Evolutionary conservation across 1,139 yeast genomes (phyloP), one percentile per base, ranked within the genome.

Genomic region (Yamadazyma friedrichii): DNA sequence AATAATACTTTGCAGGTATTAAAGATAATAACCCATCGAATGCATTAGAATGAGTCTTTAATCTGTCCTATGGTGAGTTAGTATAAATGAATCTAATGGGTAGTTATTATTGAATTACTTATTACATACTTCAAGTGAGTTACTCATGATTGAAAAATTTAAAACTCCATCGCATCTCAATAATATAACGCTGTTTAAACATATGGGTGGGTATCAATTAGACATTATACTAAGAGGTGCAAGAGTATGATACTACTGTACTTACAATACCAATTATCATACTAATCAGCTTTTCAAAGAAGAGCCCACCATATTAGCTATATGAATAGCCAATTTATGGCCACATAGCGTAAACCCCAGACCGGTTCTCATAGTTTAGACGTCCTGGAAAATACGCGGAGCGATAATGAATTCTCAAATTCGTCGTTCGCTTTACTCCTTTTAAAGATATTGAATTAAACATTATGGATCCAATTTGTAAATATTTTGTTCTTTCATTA

Each of bases 1-100:
- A 88, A 60, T 91, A 91, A 56, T 85, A 88, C 58, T 89, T 88
- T 9, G 97, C 95, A 8, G 98, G 98, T 45, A 93, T 89, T 59
- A 93, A 70, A 16, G 97, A 88, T 47, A 93, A 70, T 43, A 93
- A 70, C 33, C 97, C 96, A 59, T 88, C 91, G 61, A 93, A 91
- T 6, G 97, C 94, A 44, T 83, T 74, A 15, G 96, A 85, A 58
- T 88, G 95, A 39, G 84, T 80, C 62, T 83, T 81, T 51, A 89
- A 76, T 53, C 96, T 82, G 57, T 88, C 95, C 80, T 87, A n/a
- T 62, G 55, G 49, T 46, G 58, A 50, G 62, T 61, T 63, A 60
- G 66, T 57, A 54, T 40, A 25, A 6, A 11, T 6, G 9, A 6
- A 6, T 22, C 4, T 10, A 25, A 9, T 6, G 5, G n/a, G 16